These are phyloP conservation scores for Mycena floridula DNA, from an alignment of 768 basidiomycete genomes.

Conservation along the genomic window DNA sequence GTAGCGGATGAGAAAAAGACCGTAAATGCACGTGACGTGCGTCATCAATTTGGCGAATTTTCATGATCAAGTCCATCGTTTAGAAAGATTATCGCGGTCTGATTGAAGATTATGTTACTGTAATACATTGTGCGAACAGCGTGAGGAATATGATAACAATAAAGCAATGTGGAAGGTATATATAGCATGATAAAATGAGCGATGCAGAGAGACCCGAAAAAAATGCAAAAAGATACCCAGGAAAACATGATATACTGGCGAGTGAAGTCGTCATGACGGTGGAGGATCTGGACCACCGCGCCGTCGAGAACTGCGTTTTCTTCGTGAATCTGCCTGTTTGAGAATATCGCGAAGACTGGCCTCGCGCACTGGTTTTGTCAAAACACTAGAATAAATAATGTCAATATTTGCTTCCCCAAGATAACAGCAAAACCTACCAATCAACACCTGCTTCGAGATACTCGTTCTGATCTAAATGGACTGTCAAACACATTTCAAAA, in stretches of 20 bases:
- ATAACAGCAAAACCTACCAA: conserved; percentile 38
- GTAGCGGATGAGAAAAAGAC: too few species aligned
- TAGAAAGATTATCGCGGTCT: too few species aligned
- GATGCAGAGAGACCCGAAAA: too few species aligned
- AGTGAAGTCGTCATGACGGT: neutral
- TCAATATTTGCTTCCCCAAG: neutral
- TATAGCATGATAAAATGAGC: too few species aligned
- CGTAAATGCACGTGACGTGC: too few species aligned
- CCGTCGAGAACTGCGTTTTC: conserved; percentile 20
- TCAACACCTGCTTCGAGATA: conserved; percentile 74
- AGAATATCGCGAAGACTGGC: conserved; percentile 40
- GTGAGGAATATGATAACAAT: neutral
- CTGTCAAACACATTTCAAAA: conserved; percentile 13
- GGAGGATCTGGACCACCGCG: neutral
- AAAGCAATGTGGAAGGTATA: too few species aligned
- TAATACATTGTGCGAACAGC: neutral
- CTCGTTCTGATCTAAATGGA: conserved; percentile 58
- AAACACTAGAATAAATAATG: conserved; percentile 37
- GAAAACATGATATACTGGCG: too few species aligned
- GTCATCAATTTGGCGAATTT: too few species aligned
- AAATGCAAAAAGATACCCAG: too few species aligned
- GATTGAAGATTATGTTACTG: too few species aligned
- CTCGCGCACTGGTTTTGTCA: conserved; percentile 79
- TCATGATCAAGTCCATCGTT: too few species aligned
- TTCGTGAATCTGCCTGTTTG: conserved; percentile 39